phyloP scores from a whole-genome alignment of 495 filamentous ascomycete species.

The Penicillium chermesinum region DNA sequence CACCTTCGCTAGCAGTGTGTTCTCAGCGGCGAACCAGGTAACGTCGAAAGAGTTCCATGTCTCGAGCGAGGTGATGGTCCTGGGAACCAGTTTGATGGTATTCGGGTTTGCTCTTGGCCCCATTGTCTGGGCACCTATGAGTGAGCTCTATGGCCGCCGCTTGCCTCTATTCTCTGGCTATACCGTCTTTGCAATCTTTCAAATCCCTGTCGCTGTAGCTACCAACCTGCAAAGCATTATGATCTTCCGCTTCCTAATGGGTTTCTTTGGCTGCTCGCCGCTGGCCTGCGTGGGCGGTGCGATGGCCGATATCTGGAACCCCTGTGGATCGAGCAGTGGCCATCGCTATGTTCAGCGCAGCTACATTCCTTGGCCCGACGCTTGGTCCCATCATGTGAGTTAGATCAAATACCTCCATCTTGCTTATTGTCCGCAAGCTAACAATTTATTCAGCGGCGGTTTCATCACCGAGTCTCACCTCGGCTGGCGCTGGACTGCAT shows the following conservation, averaged over 20 bases:
- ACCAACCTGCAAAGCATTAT: constrained; percentile 56
- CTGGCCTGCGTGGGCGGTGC: constrained; percentile 57
- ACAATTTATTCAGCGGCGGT: constrained; percentile 3
- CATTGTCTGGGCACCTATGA: constrained; percentile 50
- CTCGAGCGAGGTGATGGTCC: constrained; percentile 48
- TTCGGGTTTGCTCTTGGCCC: constrained; percentile 53
- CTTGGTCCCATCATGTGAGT: constrained; percentile 36
- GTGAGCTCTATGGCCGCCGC: constrained; percentile 55
- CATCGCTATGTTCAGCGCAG: constrained; percentile 49
- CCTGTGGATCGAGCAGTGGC: constrained; percentile 58
- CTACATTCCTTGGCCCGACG: constrained; percentile 54
- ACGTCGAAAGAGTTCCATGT: constrained; percentile 48
- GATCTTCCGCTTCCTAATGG: constrained; percentile 56
- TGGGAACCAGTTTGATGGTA: constrained; percentile 54
- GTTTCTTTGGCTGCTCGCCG: constrained; percentile 59
- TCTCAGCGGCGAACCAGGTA: constrained; percentile 49
- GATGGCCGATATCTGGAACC: constrained; percentile 57
- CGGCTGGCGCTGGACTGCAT: constrained; percentile 62
- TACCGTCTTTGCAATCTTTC: constrained; percentile 53
- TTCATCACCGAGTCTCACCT: constrained; percentile 53
- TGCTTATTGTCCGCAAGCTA: background rate
- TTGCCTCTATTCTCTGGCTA: constrained; percentile 53
- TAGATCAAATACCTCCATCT: background rate
- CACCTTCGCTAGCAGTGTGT: constrained; percentile 56
- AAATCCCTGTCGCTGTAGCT: constrained; percentile 57